Evolutionary conservation across 2,329 filamentous ascomycete genomes (phyloP).

Genomic region (Penicillium sp.): DNA sequence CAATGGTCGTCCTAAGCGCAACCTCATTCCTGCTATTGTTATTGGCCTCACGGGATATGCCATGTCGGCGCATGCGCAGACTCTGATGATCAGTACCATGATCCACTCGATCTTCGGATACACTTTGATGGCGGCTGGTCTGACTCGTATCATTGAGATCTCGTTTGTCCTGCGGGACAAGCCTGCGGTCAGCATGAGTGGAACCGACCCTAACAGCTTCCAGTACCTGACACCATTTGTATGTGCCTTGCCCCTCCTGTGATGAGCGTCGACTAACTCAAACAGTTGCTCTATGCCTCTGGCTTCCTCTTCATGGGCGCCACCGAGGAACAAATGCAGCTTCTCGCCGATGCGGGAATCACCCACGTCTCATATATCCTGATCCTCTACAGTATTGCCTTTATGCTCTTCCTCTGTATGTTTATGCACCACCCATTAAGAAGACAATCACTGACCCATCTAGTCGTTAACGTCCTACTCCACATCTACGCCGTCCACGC

Average conservation of each 20-base stretch:
- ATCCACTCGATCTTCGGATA: constrained; percentile 90
- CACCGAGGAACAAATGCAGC: constrained; percentile 89
- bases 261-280: constrained; percentile 22
- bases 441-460: constrained; percentile 6
- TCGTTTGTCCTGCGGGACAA: constrained; percentile 79
- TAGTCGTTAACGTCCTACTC: constrained; percentile 79
- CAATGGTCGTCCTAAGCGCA: constrained; percentile 82
- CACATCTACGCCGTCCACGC: constrained; percentile 72
- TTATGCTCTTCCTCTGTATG: constrained; percentile 82
- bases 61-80: constrained; percentile 89
- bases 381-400: constrained; percentile 85
- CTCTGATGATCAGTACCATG: constrained; percentile 77
- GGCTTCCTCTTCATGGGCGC: constrained; percentile 98
- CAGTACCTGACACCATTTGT: constrained; percentile 70
- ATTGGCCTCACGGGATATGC: constrained; percentile 91
- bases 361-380: constrained; percentile 91
- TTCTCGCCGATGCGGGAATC: constrained; percentile 70
- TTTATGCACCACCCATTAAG: constrained; percentile 6
- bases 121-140: constrained; percentile 85
- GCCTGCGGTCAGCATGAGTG: constrained; percentile 63
- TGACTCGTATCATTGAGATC: constrained; percentile 85
- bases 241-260: constrained; percentile 43
- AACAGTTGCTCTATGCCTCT: constrained; percentile 79
- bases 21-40: constrained; percentile 88
- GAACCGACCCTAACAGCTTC: constrained; percentile 68